Evolutionary conservation across 164 flowering plant species (phyloP), one percentile per base, ranked within the genome.

Genomic region (Liquidambar formosana): DNA sequence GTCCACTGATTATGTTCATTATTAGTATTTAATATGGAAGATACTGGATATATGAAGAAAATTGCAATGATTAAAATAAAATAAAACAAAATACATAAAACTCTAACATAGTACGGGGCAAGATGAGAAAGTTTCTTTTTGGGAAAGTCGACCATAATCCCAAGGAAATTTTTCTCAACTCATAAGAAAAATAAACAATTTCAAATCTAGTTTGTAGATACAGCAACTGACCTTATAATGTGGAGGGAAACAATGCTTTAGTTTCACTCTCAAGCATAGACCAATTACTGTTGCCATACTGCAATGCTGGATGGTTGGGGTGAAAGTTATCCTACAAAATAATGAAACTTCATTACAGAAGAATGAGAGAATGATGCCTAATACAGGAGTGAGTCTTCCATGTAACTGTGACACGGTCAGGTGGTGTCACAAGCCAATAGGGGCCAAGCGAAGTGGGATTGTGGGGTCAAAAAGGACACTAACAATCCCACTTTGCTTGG

Each of bases 201-300:
- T 33, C 46, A 33, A 33, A 60, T 33, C 63, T 38, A 60, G 33
- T 22, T 16, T 22, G 16, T 41, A 14, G 8, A 22, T n/a, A 58
- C 25, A 61, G 54, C 22, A 46, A 57, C 71, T 71, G 44, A 90
- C 96, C 93, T 90, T 90, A 66, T 74, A 88, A 82, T 87, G 90
- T 0, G 90, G 91, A 52, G 96, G 91, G 62, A 90, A 88, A 68
- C 64, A 84, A 41, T 76, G 79, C 75, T 84, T 83, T 60, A 90
- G 82, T 66, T 87, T 90, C 61, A 83, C 93, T 70, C 93, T 79
- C 53, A 90, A 77, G 67, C 92, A 90, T 18, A 90, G 78, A 43
- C 96, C 96, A 71, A 90, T 90, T 33, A 90, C 89, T 6, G 92
- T 83, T 56, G 92, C 96, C 96, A 90, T 85, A 66, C 90, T 87